Conservation (phyloP, 2,329 filamentous ascomycete genomes). For the Anisogramma anomala region DNA sequence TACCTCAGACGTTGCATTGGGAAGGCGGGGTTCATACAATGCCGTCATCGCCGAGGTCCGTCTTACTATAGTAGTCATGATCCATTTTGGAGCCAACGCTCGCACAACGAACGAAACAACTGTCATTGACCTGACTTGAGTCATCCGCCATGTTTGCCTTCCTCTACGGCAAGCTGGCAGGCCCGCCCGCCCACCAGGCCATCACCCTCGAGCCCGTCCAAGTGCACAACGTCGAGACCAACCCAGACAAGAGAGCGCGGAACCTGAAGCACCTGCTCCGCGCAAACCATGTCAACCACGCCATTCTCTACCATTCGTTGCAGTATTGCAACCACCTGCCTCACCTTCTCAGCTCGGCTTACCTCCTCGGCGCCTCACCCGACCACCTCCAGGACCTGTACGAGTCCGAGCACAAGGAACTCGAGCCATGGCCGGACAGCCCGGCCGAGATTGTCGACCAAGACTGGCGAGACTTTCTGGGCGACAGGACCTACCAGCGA, state of each 20-base stretch:
- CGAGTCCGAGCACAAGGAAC: constrained; percentile 56
- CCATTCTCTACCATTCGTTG: constrained; percentile 66
- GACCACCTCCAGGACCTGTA: constrained; percentile 71
- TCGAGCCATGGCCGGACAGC: constrained; percentile 74
- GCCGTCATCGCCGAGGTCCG: background rate
- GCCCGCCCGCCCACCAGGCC: constrained; percentile 19
- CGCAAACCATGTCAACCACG: constrained; percentile 83
- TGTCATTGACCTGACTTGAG: background rate
- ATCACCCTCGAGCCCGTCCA: constrained; percentile 56
- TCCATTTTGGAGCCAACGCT: no score
- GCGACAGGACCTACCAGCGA: constrained; percentile 69
- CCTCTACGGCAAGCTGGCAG: constrained; percentile 22
- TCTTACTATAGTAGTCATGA: background rate
- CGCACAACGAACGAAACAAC: no score
- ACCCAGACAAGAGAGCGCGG: constrained; percentile 64
- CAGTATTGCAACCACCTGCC: constrained; percentile 73
- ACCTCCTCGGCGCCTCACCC: constrained; percentile 65
- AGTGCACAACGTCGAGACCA: constrained; percentile 68
- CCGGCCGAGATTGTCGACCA: constrained; percentile 70
- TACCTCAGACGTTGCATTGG: background rate
- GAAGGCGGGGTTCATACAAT: background rate
- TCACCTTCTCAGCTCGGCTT: constrained; percentile 75
- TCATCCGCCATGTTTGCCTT: constrained; percentile 20
- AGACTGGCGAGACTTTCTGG: constrained; percentile 81
- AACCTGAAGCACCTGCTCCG: constrained; percentile 83